A percentile compares a stretch with the other conserved stretches of the same genome.
phyloP scores from a whole-genome alignment of 2,329 filamentous ascomycete species.

The Escovopsis sp. region DNA sequence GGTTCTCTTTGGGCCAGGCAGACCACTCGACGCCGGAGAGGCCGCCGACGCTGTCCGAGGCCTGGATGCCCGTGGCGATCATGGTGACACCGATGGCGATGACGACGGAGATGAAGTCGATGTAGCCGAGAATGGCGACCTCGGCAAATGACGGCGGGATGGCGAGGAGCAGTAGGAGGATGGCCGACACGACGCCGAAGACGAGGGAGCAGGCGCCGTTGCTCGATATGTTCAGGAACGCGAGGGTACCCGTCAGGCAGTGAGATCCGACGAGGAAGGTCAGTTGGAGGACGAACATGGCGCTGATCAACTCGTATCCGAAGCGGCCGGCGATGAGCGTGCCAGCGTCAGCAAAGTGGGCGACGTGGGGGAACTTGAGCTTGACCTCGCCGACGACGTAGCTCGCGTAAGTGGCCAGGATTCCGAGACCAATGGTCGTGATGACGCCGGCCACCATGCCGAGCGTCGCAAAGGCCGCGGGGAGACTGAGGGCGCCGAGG shows the following conservation, averaged over 20 bases:
- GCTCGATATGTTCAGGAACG: slow-evolving; percentile 48
- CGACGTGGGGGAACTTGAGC: slow-evolving; percentile 39
- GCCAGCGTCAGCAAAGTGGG: slow-evolving; percentile 55
- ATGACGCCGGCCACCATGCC: slow-evolving; percentile 38
- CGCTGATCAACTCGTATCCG: slow-evolving; percentile 47
- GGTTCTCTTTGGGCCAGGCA: slow-evolving; percentile 28
- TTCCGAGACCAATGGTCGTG: slow-evolving; percentile 26
- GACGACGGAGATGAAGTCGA: slow-evolving; percentile 48
- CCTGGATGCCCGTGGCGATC: slow-evolving; percentile 43
- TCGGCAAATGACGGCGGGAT: slow-evolving; percentile 34
- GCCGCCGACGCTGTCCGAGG: slow-evolving; percentile 16
- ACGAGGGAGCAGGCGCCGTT: slow-evolving; percentile 34
- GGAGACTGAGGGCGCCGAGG: slow-evolving; percentile 36
- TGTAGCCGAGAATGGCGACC: slow-evolving; percentile 34
- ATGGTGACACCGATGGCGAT: slow-evolving; percentile 52
- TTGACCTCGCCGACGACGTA: slow-evolving; percentile 34
- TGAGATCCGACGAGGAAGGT: slow-evolving; percentile 60
- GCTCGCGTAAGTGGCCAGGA: slow-evolving; percentile 33
- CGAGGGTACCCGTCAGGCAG: slow-evolving; percentile 54
- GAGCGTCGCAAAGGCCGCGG: slow-evolving; percentile 35
- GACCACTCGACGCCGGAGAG: slow-evolving; percentile 24
- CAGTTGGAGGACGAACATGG: slow-evolving; percentile 48
- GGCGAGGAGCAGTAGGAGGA: slow-evolving; percentile 30
- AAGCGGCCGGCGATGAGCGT: slow-evolving; percentile 43
- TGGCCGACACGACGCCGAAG: slow-evolving; percentile 30